A percentile compares a stretch with the other conserved stretches of the same genome.
Evolutionary conservation across 2,329 filamentous ascomycete genomes (phyloP).

Genomic region (Diaporthe citrichinensis): DNA sequence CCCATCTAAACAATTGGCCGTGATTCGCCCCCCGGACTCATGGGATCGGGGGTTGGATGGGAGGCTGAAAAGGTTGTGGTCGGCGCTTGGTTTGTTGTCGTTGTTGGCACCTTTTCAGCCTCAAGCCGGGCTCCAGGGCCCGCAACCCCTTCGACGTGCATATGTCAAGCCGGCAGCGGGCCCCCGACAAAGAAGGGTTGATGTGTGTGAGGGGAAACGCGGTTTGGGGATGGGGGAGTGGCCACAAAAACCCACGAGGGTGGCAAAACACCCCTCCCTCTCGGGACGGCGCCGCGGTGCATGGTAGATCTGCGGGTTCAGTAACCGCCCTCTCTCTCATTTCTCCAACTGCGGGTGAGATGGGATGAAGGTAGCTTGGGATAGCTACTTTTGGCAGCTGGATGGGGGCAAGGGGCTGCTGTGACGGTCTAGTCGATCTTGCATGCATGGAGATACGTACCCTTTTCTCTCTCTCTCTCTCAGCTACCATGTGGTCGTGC

Average conservation of each 20-base stretch:
- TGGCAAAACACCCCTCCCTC: background rate
- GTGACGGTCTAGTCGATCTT: slow-evolving; percentile 12
- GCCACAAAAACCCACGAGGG: slow-evolving; percentile 1
- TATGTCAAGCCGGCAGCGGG: slow-evolving; percentile 17
- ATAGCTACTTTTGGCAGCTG: slow-evolving; percentile 27
- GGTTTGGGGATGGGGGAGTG: background rate
- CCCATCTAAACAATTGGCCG: background rate
- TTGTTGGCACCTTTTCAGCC: slow-evolving; percentile 15
- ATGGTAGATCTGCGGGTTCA: slow-evolving; percentile 11
- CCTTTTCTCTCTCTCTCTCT: background rate
- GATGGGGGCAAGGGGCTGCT: background rate
- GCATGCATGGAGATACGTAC: slow-evolving; percentile 31
- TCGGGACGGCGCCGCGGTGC: slow-evolving; percentile 25
- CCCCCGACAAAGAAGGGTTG: background rate
- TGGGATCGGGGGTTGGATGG: background rate
- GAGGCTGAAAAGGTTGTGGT: background rate
- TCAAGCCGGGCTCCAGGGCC: slow-evolving; percentile 1
- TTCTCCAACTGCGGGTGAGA: slow-evolving; percentile 30
- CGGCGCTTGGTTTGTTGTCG: background rate
- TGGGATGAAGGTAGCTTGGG: slow-evolving; percentile 33
- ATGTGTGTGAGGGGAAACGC: too few relatives aligned
- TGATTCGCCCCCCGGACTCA: background rate
- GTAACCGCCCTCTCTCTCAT: background rate
- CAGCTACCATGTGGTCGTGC: slow-evolving; percentile 16
- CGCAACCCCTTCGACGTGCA: slow-evolving; percentile 9